phyloP scores from a whole-genome alignment of 331 rosid genomes.

The Acacia pycnantha region DNA sequence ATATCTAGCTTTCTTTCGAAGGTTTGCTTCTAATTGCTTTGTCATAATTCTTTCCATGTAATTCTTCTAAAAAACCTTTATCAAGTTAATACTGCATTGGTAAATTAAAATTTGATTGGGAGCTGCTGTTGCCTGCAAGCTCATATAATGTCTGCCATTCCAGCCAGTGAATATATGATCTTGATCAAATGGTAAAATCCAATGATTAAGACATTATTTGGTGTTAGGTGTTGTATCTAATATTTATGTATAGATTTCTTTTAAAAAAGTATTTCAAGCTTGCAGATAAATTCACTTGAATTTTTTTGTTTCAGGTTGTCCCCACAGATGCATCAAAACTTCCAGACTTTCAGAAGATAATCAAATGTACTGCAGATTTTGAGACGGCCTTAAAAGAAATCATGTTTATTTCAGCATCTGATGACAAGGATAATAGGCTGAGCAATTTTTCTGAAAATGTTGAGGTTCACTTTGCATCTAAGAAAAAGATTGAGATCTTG shows the following conservation, averaged over 20 bases:
- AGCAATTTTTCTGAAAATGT: slow-evolving; percentile 84
- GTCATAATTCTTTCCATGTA: neutral
- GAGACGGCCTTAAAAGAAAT: slow-evolving; percentile 70
- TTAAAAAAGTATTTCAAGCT: slow-evolving; percentile 1
- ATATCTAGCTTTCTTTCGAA: slow-evolving; percentile 83
- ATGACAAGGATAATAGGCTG: slow-evolving; percentile 63
- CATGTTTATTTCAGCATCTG: slow-evolving; percentile 71
- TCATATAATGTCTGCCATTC: slow-evolving; percentile 3
- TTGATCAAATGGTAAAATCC: slow-evolving; percentile 4
- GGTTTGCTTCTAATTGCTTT: slow-evolving; percentile 46
- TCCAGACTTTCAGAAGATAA: slow-evolving; percentile 79
- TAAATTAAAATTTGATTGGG: slow-evolving; percentile 26
- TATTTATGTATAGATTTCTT: neutral
- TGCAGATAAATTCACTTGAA: slow-evolving; percentile 16
- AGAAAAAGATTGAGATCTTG: slow-evolving; percentile 83
- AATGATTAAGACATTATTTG: slow-evolving; percentile 15
- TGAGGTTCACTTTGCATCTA: slow-evolving; percentile 96
- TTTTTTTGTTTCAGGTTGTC: slow-evolving; percentile 71
- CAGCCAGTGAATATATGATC: slow-evolving; percentile 14
- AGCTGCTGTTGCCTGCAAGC: slow-evolving; percentile 15
- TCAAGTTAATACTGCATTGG: neutral
- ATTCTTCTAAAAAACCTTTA: neutral
- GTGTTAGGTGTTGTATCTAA: slow-evolving; percentile 20
- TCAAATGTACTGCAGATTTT: slow-evolving; percentile 62
- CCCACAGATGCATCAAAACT: slow-evolving; percentile 98